phyloP scores from a whole-genome alignment of 805 yeast genomes.

The Saccharomycopsis olivae region DNA sequence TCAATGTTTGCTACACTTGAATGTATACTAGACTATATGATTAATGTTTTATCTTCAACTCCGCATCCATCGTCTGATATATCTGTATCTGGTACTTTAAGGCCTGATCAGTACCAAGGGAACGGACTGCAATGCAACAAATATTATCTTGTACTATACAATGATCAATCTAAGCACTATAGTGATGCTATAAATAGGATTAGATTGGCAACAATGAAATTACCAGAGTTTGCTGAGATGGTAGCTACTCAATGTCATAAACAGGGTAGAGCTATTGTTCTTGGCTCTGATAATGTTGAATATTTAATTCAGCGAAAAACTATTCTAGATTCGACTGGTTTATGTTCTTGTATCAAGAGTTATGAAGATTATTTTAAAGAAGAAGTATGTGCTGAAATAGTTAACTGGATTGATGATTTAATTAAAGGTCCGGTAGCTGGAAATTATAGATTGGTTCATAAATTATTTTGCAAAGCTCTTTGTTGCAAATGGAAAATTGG shows the following conservation, averaged over 20 bases:
- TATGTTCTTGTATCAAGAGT: conserved; percentile 55
- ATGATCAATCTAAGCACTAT: conserved; percentile 70
- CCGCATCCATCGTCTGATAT: conserved; percentile 22
- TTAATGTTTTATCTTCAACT: conserved; percentile 42
- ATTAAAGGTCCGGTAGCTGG: conserved; percentile 43
- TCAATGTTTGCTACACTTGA: conserved; percentile 34
- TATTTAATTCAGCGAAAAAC: conserved; percentile 43
- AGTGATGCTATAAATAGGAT: conserved; percentile 64
- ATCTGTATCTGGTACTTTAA: conserved; percentile 28
- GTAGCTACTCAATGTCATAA: conserved; percentile 51
- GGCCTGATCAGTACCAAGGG: conserved; percentile 35
- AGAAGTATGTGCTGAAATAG: conserved; percentile 65
- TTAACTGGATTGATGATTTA: conserved; percentile 54
- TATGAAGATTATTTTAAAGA: conserved; percentile 67
- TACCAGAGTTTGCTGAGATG: conserved; percentile 59
- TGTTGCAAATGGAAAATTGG: conserved; percentile 57
- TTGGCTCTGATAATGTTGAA: conserved; percentile 42
- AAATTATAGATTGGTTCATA: conserved; percentile 35
- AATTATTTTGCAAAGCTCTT: conserved; percentile 46
- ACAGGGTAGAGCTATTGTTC: conserved; percentile 61
- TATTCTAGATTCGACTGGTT: conserved; percentile 49
- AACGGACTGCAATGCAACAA: conserved; percentile 34
- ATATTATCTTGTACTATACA: conserved; percentile 55
- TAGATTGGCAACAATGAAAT: conserved; percentile 51
- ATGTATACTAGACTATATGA: conserved; percentile 43